phyloP scores from a whole-genome alignment of 2,329 filamentous ascomycete species.

The Trichoderma asperellum region DNA sequence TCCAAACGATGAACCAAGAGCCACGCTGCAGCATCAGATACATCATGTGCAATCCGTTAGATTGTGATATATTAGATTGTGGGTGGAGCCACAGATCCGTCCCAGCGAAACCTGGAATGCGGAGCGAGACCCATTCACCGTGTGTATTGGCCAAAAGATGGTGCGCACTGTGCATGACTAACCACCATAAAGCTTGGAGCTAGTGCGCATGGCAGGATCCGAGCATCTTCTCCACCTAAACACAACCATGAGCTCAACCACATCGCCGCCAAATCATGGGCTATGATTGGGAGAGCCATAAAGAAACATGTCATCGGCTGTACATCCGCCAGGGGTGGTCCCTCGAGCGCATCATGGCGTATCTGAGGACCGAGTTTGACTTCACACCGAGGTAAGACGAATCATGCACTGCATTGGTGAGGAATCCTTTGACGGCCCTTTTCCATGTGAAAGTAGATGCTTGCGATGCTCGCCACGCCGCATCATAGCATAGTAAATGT shows the following conservation, averaged over 20 bases:
- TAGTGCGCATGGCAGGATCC: neutral
- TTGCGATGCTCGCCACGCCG: neutral
- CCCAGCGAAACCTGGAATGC: neutral
- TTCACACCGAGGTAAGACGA: slow-evolving; percentile 72
- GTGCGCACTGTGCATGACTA: neutral
- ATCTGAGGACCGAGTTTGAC: slow-evolving; percentile 65
- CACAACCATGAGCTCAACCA: slow-evolving; percentile 17
- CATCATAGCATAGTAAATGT: neutral
- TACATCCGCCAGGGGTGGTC: slow-evolving; percentile 77
- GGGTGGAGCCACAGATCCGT: neutral
- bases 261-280: slow-evolving; percentile 44
- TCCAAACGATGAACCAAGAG: neutral
- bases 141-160: neutral
- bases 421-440: neutral
- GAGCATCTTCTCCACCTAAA: neutral
- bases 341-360: slow-evolving; percentile 74
- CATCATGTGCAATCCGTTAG: neutral
- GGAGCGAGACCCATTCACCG: neutral
- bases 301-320: slow-evolving; percentile 57
- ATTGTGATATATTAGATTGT: no score
- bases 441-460: neutral
- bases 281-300: slow-evolving; percentile 53
- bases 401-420: neutral
- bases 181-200: neutral
- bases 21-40: neutral